Evolutionary conservation across 805 yeast genomes (phyloP).

Genomic region (Cyberlindnera misumaiensis): DNA sequence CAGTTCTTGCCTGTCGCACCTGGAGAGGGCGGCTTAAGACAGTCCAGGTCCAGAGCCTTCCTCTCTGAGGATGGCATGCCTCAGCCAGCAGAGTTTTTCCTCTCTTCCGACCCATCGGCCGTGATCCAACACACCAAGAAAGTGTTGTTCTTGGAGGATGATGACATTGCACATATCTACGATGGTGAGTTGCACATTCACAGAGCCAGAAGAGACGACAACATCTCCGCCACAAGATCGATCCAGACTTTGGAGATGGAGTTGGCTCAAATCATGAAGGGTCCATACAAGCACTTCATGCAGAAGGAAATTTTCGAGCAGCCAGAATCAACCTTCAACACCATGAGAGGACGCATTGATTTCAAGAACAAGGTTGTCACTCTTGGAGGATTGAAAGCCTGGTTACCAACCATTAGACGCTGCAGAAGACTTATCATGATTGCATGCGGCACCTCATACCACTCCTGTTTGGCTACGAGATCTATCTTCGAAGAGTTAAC

Average conservation of each 20-base stretch:
- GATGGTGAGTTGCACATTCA: slow-evolving; percentile 98
- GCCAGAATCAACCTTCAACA: slow-evolving; percentile 96
- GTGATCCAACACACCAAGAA: slow-evolving; percentile 95
- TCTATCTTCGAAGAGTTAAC: slow-evolving; percentile 94
- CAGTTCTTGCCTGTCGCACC: slow-evolving; percentile 45
- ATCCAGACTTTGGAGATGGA: slow-evolving; percentile 97
- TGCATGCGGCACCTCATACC: slow-evolving; percentile 99
- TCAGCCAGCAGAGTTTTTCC: slow-evolving; percentile 90
- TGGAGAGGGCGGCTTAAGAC: slow-evolving; percentile 53
- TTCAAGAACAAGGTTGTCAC: slow-evolving; percentile 71
- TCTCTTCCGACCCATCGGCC: slow-evolving; percentile 96
- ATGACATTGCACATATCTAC: slow-evolving; percentile 96
- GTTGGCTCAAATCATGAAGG: slow-evolving; percentile 96
- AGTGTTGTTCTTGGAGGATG: slow-evolving; percentile 93
- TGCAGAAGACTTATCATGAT: slow-evolving; percentile 95
- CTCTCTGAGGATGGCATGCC: slow-evolving; percentile 89
- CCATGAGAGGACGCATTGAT: slow-evolving; percentile 99
- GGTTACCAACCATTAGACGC: slow-evolving; percentile 83
- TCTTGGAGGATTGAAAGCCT: slow-evolving; percentile 84
- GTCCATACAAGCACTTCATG: slow-evolving; percentile 94
- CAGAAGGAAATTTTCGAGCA: slow-evolving; percentile 98
- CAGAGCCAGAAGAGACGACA: slow-evolving; percentile 83
- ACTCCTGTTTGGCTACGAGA: slow-evolving; percentile 96
- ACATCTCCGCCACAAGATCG: slow-evolving; percentile 89
- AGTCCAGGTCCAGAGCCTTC: slow-evolving; percentile 94